phyloP scores from a whole-genome alignment of 2,329 filamentous ascomycete species.

The Colletotrichum falcatum region DNA sequence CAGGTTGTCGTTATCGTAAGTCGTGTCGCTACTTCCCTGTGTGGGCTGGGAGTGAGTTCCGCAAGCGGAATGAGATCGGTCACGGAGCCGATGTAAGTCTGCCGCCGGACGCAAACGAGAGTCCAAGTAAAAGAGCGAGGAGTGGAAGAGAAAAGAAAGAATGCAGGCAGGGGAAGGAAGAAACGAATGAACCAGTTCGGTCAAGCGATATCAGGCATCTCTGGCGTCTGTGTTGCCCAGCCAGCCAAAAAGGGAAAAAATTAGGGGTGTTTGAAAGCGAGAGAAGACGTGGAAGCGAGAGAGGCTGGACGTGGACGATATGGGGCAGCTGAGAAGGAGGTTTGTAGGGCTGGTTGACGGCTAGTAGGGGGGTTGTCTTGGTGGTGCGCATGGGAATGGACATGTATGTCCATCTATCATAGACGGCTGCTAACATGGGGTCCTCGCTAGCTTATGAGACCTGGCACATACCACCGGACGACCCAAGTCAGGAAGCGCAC shows the following conservation, averaged over 20 bases:
- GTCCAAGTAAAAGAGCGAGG: not conserved
- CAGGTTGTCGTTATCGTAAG: constrained; percentile 1
- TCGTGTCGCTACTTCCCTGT: not conserved
- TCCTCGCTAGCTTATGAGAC: not conserved
- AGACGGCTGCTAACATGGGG: constrained; percentile 12
- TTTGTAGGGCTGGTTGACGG: constrained; percentile 28
- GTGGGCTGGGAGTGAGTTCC: constrained; percentile 5
- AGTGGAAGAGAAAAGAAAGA: not conserved
- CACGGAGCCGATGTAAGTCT: constrained; percentile 9
- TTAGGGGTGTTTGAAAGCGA: constrained; percentile 15
- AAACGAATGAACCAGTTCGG: not conserved
- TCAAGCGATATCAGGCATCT: constrained; percentile 25
- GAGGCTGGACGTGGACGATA: not conserved
- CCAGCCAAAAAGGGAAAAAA: constrained; percentile 10
- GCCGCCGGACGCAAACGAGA: constrained; percentile 3
- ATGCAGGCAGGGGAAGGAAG: not conserved
- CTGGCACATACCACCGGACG: constrained; percentile 7
- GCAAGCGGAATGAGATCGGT: constrained; percentile 7
- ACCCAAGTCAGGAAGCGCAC: constrained; percentile 7
- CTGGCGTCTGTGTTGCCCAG: constrained; percentile 16
- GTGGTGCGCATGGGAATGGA: constrained; percentile 25
- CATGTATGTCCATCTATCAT: not conserved
- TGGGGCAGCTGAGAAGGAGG: constrained; percentile 33
- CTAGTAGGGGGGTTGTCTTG: constrained; percentile 22
- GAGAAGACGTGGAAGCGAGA: not conserved